Evolutionary conservation across 805 yeast genomes (phyloP), one percentile per base, ranked within the genome.

Genomic region (Grigorovia transvaalensis): DNA sequence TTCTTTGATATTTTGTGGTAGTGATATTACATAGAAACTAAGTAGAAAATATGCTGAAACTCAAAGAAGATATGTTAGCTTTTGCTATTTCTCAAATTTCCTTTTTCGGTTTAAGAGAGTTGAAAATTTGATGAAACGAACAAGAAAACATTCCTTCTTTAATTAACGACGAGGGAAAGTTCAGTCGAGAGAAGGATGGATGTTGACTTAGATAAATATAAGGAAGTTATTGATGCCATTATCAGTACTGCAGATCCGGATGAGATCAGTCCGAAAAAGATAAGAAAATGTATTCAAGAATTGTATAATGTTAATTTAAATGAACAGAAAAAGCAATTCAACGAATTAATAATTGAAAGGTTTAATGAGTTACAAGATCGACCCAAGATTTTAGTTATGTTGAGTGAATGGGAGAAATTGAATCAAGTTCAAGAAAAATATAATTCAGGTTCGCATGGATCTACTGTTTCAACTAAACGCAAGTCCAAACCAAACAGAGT

Each of bases 201-300:
- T 19, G 11, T 33, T 11, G 41, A 46, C 19, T 18, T 41, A n/a
- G 17, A 41, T 9, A 68, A 74, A 53, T 82, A 77, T 56, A 66
- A 74, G 8, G 23, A 27, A 12, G 38, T 83, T 55, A 81, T 84
- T 41, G 89, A 84, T 63, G 88, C 95, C 1, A 85, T 87, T 11
- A 67, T 87, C 41, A 71, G 82, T 48, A 89, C 80, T 7, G 79
- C 90, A 0, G 84, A 86, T 59, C 72, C 85, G 35, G 83, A 82
- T 54, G 74, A 77, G 54, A 80, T 86, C 15, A 79, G 90, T 0
- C 88, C 85, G 7, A 84, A 84, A 64, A 77, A 78, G 62, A 79
- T 87, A 23, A 71, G 95, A 54, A 74, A 75, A 53, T 91, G 90
- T 0, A 60, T 87, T n/a, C 88, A 82, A 62, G 85, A 79, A 54